Conservation (phyloP, 257 asterid species). For the Solanum lycopersicoides region DNA sequence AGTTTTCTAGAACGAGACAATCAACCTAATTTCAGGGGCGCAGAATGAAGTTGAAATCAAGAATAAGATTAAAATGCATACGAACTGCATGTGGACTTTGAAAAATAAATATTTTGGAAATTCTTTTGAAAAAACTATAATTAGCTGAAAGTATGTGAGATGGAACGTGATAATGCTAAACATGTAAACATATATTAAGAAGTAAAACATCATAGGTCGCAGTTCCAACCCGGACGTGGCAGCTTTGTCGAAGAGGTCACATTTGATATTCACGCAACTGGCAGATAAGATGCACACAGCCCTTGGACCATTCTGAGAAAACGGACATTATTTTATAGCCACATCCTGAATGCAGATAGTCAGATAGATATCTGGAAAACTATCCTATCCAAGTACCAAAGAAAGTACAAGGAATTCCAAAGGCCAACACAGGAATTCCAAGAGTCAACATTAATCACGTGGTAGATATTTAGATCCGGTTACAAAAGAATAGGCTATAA, state of each 20-base stretch:
- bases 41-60: not conserved
- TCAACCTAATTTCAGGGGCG: not conserved
- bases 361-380: not conserved
- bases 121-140: not conserved
- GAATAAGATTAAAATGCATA: not conserved
- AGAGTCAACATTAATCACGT: not conserved
- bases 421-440: not conserved
- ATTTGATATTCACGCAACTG: not conserved
- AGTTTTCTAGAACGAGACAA: not conserved
- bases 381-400: not conserved
- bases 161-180: not conserved
- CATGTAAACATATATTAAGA: not conserved
- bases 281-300: not conserved
- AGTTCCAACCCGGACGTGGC: not conserved
- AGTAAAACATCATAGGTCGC: not conserved
- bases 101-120: not conserved
- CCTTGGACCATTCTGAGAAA: slow-evolving; percentile 4
- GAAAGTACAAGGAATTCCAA: not conserved
- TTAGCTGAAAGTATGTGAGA: not conserved
- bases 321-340: not conserved
- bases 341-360: not conserved
- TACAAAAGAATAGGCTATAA: not conserved
- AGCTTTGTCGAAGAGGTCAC: not conserved
- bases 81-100: not conserved
- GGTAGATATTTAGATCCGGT: not conserved